Evolutionary conservation across 495 filamentous ascomycete species (phyloP).

Genomic region (Amniculicola lignicola): DNA sequence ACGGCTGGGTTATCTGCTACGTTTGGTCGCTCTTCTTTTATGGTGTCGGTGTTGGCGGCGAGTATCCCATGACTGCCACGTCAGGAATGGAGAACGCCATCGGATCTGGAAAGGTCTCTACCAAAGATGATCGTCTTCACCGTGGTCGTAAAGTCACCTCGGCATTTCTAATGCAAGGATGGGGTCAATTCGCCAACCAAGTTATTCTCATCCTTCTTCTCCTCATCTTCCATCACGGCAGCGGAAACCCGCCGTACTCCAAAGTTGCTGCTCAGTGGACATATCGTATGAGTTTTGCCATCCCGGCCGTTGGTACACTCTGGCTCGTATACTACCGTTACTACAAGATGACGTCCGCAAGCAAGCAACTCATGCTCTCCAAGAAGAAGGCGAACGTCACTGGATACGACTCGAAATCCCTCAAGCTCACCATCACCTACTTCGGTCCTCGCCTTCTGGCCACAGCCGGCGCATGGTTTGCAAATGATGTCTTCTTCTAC

Average conservation of each 20-base stretch:
- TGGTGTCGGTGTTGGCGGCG: slow-evolving; percentile 84
- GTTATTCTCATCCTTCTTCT: slow-evolving; percentile 76
- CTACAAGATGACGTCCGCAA: slow-evolving; percentile 77
- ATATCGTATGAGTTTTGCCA: slow-evolving; percentile 78
- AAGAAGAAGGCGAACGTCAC: slow-evolving; percentile 85
- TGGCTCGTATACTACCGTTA: slow-evolving; percentile 89
- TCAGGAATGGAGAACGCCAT: slow-evolving; percentile 90
- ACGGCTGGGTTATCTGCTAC: slow-evolving; percentile 93
- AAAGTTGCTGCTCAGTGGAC: slow-evolving; percentile 71
- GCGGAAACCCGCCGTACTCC: slow-evolving; percentile 70
- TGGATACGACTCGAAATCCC: slow-evolving; percentile 79
- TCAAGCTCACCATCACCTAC: slow-evolving; percentile 68
- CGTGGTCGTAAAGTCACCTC: slow-evolving; percentile 88
- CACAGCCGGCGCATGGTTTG: slow-evolving; percentile 80
- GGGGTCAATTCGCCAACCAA: slow-evolving; percentile 93
- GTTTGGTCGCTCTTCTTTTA: slow-evolving; percentile 89
- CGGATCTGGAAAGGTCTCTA: slow-evolving; percentile 78
- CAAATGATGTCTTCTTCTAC: slow-evolving; percentile 95
- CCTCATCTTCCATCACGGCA: slow-evolving; percentile 73
- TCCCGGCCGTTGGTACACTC: slow-evolving; percentile 81
- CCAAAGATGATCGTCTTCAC: slow-evolving; percentile 84
- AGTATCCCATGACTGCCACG: slow-evolving; percentile 95
- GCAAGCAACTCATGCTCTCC: slow-evolving; percentile 67
- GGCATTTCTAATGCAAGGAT: slow-evolving; percentile 95
- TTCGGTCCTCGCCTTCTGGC: slow-evolving; percentile 83